Conservation (phyloP, 2,329 filamentous ascomycete genomes). For the Elsinoe ampelina region DNA sequence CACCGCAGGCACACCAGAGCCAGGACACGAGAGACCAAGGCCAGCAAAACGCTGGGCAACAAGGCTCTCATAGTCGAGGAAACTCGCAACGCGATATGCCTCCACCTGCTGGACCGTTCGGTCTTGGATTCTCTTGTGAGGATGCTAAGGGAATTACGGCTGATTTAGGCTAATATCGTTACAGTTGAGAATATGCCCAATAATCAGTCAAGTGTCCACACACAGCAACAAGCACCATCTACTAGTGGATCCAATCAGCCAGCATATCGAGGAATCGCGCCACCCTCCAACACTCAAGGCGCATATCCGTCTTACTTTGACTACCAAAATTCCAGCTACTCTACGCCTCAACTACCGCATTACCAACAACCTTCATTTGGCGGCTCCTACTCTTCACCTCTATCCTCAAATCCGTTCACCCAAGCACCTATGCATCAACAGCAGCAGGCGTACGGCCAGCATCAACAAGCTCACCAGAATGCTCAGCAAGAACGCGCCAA, state of each 20-base stretch:
- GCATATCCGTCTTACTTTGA: constrained; percentile 22
- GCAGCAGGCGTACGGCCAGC: neutral
- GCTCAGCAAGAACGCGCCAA: neutral
- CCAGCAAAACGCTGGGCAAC: neutral
- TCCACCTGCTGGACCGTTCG: constrained; percentile 20
- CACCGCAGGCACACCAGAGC: neutral
- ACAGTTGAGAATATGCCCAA: constrained; percentile 13
- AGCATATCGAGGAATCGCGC: constrained; percentile 3
- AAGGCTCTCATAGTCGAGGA: neutral
- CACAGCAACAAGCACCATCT: constrained; percentile 8
- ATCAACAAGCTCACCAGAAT: constrained; percentile 2
- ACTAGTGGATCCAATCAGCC: neutral
- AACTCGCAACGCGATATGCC: constrained; percentile 16
- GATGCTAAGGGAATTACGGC: neutral
- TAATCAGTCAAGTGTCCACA: constrained; percentile 15
- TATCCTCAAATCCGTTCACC: constrained; percentile 15
- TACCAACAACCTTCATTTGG: constrained; percentile 18
- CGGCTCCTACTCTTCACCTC: constrained; percentile 17
- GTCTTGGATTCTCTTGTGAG: constrained; percentile 28
- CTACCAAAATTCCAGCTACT: constrained; percentile 17
- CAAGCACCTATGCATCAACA: constrained; percentile 10
- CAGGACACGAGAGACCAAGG: neutral
- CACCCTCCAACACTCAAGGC: constrained; percentile 12
- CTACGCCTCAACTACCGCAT: constrained; percentile 21
- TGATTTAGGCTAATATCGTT: constrained; percentile 17